These are phyloP conservation scores for Penicillium lividum DNA, from an alignment of 495 filamentous ascomycete species.

Conservation along the genomic window DNA sequence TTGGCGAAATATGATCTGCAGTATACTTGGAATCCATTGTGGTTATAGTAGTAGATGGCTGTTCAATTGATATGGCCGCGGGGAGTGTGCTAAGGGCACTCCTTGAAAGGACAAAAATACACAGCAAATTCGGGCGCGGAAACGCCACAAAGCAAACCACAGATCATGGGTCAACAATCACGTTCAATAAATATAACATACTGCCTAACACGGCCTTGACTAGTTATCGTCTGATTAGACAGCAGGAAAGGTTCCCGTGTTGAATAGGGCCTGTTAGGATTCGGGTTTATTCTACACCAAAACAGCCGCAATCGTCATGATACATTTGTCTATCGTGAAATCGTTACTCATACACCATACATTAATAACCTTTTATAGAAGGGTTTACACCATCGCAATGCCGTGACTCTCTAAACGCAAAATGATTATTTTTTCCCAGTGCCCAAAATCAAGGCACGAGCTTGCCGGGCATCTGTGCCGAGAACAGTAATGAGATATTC, in stretches of 20 bases:
- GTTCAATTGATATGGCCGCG: too few relatives aligned
- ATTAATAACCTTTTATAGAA: slow-evolving; percentile 17
- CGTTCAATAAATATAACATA: too few relatives aligned
- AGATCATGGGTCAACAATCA: too few relatives aligned
- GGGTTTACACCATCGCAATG: slow-evolving; percentile 11
- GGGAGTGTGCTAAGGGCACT: too few relatives aligned
- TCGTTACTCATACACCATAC: slow-evolving; percentile 46
- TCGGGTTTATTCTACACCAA: not conserved
- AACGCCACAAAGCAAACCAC: too few relatives aligned
- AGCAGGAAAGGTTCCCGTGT: too few relatives aligned
- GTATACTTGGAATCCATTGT: slow-evolving; percentile 28
- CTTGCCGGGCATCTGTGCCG: slow-evolving; percentile 48
- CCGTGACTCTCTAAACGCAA: slow-evolving; percentile 5
- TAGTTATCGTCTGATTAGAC: too few relatives aligned
- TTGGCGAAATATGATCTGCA: slow-evolving; percentile 34
- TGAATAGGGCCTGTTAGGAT: not conserved
- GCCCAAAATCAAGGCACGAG: slow-evolving; percentile 42
- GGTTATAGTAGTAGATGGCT: too few relatives aligned
- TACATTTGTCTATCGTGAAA: slow-evolving; percentile 49
- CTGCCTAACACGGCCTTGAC: too few relatives aligned
- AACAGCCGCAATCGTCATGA: slow-evolving; percentile 27
- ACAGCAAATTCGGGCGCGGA: too few relatives aligned
- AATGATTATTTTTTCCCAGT: slow-evolving; percentile 21
- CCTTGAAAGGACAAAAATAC: too few relatives aligned
- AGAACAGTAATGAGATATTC: slow-evolving; percentile 56